Percentiles rank a stretch among this genome's conserved stretches.
Conservation (phyloP, 2,329 filamentous ascomycete genomes). For the Colletotrichum phormii region DNA sequence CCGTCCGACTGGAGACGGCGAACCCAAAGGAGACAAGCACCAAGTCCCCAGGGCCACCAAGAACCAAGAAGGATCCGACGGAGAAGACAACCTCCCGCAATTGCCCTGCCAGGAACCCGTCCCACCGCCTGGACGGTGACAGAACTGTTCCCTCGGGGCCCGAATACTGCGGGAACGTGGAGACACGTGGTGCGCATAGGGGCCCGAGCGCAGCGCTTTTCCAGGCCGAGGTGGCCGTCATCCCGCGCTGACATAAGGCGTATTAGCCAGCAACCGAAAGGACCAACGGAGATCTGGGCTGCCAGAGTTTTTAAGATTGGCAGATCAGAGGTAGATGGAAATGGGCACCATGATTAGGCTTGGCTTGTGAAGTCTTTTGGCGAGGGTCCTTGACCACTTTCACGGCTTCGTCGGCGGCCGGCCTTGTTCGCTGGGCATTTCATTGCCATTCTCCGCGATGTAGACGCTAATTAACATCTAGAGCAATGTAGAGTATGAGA, state of each 20-base stretch:
- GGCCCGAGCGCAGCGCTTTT: constrained; percentile 21
- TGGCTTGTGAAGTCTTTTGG: neutral
- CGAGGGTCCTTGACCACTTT: neutral
- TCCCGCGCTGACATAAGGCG: constrained; percentile 30
- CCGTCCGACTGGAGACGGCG: constrained; percentile 20
- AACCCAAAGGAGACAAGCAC: constrained; percentile 12
- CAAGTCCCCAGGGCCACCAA: neutral
- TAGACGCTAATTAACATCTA: neutral
- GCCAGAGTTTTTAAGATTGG: constrained; percentile 16
- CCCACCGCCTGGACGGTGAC: neutral
- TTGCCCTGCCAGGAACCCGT: neutral
- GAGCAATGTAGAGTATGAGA: neutral
- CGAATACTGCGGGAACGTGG: constrained; percentile 1
- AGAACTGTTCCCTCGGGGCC: neutral
- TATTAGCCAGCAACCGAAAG: constrained; percentile 4
- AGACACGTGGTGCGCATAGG: constrained; percentile 6
- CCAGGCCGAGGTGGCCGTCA: constrained; percentile 7
- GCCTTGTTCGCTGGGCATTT: neutral
- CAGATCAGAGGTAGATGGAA: constrained; percentile 21
- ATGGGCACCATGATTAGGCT: constrained; percentile 20
- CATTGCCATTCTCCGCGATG: neutral
- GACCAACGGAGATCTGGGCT: constrained; percentile 8
- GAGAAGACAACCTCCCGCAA: constrained; percentile 3
- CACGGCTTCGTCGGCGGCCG: neutral
- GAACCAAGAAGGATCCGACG: neutral